Conservation (phyloP, 345 rosid genomes). For the Rhizophora mangle region DNA sequence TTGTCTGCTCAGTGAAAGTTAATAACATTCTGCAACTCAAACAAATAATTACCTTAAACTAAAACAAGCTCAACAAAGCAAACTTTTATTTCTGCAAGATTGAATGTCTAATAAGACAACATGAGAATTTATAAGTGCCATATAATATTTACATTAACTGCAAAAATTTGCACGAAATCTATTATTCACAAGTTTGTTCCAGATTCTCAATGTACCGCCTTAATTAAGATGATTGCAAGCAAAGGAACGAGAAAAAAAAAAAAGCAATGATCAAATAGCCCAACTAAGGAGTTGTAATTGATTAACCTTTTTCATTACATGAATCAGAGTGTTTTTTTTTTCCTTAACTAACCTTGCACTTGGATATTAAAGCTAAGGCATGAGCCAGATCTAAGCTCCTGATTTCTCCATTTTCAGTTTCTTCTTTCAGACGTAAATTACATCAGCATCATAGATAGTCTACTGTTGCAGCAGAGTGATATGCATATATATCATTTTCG, state of each 20-base stretch:
- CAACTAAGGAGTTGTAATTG: too few species aligned
- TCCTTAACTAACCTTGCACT: neutral
- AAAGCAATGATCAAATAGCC: neutral
- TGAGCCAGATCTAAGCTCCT: neutral
- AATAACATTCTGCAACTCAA: constrained; percentile 71
- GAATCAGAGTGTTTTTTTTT: too few species aligned
- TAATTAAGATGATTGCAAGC: neutral
- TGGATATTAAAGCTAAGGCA: neutral
- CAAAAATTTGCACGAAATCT: neutral
- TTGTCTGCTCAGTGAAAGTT: constrained; percentile 80
- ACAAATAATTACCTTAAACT: constrained; percentile 10
- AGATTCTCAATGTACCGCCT: neutral
- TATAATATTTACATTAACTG: neutral
- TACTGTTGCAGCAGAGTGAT: too few species aligned
- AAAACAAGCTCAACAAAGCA: neutral
- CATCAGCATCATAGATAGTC: neutral
- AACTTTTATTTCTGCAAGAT: neutral
- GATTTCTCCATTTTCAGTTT: neutral
- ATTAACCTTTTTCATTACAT: too few species aligned
- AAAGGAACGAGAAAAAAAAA: too few species aligned
- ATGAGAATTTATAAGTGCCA: neutral
- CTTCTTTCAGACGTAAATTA: neutral
- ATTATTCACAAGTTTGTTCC: neutral
- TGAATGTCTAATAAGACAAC: neutral
- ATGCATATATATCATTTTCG: too few species aligned